Percentiles rank a stretch among this genome's conserved stretches.
Evolutionary conservation across 768 basidiomycete genomes (phyloP).

Genomic region (Infundibulicybe gibba): DNA sequence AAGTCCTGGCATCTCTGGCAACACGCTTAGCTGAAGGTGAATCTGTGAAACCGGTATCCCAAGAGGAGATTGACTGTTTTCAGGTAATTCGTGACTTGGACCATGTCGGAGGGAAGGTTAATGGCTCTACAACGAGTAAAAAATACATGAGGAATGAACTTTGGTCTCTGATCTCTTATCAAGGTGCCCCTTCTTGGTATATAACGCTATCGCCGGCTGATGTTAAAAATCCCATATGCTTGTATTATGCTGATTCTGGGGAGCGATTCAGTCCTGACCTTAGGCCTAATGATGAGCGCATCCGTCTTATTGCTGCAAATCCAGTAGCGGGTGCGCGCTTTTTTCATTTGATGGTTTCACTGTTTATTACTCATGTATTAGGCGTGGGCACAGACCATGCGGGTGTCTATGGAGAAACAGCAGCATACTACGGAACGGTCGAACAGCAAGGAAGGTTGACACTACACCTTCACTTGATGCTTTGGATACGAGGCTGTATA

Average conservation of each 20-base stretch:
- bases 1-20: slow-evolving; percentile 12
- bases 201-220: slow-evolving; percentile 29
- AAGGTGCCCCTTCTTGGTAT: slow-evolving; percentile 27
- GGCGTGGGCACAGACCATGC: slow-evolving; percentile 7
- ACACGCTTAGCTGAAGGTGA: slow-evolving; percentile 18
- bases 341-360: slow-evolving; percentile 24
- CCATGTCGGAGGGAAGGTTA: slow-evolving; percentile 23
- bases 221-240: slow-evolving; percentile 22
- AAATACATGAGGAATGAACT: slow-evolving; percentile 25
- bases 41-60: neutral
- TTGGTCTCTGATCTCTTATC: slow-evolving; percentile 14
- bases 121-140: slow-evolving; percentile 22
- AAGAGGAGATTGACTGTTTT: slow-evolving; percentile 28
- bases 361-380: slow-evolving; percentile 22
- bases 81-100: slow-evolving; percentile 28
- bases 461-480: slow-evolving; percentile 31
- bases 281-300: slow-evolving; percentile 6
- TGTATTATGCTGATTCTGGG: slow-evolving; percentile 24
- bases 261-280: slow-evolving; percentile 10
- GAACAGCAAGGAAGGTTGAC: slow-evolving; percentile 33
- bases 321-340: slow-evolving; percentile 26
- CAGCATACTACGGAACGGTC: slow-evolving; percentile 26
- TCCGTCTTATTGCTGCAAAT: slow-evolving; percentile 13
- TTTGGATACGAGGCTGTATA: slow-evolving; percentile 26
- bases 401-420: slow-evolving; percentile 22